These are phyloP conservation scores for Aspergillus bridgeri DNA, from an alignment of 495 filamentous ascomycete genomes.

Conservation along the genomic window DNA sequence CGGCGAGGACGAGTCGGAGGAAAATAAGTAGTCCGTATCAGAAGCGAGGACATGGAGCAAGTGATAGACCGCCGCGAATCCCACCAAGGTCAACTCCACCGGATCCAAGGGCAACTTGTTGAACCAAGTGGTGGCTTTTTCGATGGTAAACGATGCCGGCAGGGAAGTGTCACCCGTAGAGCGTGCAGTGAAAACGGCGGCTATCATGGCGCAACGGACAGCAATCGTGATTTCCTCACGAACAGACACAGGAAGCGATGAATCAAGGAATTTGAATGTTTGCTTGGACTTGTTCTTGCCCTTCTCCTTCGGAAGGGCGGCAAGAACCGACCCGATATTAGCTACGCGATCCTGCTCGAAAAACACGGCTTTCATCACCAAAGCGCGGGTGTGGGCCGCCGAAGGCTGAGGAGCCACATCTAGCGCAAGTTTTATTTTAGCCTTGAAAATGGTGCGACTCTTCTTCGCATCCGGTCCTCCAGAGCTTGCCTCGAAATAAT, in stretches of 20 bases:
- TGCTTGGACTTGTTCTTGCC: conserved; percentile 26
- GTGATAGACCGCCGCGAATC: conserved; percentile 71
- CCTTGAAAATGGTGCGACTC: conserved; percentile 45
- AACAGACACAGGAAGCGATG: conserved; percentile 47
- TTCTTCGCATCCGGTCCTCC: conserved; percentile 37
- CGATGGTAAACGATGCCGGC: conserved; percentile 37
- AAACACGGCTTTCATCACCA: conserved; percentile 61
- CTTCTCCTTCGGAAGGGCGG: conserved; percentile 47
- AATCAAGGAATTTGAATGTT: conserved; percentile 43
- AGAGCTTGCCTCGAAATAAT: conserved; percentile 53
- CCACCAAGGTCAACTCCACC: conserved; percentile 63
- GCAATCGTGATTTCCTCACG: conserved; percentile 66
- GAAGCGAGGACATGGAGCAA: conserved; percentile 57
- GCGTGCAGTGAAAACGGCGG: conserved; percentile 56
- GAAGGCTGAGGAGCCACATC: conserved; percentile 76
- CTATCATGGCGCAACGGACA: conserved; percentile 77
- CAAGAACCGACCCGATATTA: conserved; percentile 48
- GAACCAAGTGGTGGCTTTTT: conserved; percentile 44
- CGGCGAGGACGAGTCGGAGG: conserved; percentile 35
- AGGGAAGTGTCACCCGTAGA: conserved; percentile 33
- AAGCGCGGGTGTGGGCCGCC: conserved; percentile 68
- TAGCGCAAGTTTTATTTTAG: conserved; percentile 65
- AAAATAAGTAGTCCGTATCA: conserved; percentile 49
- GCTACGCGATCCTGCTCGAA: conserved; percentile 40
- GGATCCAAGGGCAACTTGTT: conserved; percentile 44